Conservation (phyloP, 441 rosid species). For the California macrophylla region DNA sequence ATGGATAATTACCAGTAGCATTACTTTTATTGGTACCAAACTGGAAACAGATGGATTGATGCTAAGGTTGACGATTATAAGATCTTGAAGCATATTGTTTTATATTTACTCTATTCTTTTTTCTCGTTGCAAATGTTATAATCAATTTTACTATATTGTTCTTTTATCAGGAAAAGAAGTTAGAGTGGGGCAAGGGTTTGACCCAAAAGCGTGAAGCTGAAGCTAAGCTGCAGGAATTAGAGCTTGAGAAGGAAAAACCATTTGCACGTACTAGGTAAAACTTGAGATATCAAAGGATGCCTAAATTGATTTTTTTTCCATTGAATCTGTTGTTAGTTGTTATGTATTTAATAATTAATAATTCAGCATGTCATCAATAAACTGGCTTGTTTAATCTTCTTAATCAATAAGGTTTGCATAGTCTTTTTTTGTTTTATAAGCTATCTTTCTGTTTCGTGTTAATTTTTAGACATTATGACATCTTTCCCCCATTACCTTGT, state of each 20-base stretch:
- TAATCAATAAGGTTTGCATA: background rate
- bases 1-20: background rate
- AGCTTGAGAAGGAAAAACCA: constrained; percentile 79
- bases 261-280: constrained; percentile 82
- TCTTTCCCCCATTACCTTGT: background rate
- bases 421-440: background rate
- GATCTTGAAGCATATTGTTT: background rate
- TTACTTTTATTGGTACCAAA: background rate
- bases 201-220: constrained; percentile 89
- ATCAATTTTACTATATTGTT: background rate
- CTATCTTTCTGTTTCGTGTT: background rate
- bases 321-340: background rate
- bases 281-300: background rate
- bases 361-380: background rate
- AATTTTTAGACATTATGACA: background rate
- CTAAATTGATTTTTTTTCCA: background rate
- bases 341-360: background rate
- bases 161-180: constrained; percentile 46
- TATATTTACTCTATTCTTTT: background rate
- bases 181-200: constrained; percentile 97
- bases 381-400: background rate
- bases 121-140: constrained; percentile 1
- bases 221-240: constrained; percentile 57
- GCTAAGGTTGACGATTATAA: background rate
- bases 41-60: background rate